These are phyloP conservation scores for Picochlorum sp. DNA, from an alignment of 139 green algal species.

Conservation along the genomic window DNA sequence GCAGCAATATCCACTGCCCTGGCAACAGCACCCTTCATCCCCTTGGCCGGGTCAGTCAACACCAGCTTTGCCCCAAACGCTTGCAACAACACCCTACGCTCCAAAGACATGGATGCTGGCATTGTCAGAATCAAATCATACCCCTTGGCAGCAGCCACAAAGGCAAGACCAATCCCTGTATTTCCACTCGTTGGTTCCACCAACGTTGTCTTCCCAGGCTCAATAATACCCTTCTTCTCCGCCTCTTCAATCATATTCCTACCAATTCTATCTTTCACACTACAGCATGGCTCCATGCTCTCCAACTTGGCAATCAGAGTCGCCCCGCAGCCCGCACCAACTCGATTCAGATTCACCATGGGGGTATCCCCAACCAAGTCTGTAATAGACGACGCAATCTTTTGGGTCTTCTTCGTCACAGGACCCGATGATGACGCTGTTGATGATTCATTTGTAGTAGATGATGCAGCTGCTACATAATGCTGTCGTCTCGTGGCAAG, in stretches of 20 bases:
- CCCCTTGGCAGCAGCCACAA: slow-evolving; percentile 84
- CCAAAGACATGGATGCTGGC: slow-evolving; percentile 93
- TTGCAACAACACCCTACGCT: slow-evolving; percentile 85
- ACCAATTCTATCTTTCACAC: slow-evolving; percentile 58
- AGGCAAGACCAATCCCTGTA: slow-evolving; percentile 90
- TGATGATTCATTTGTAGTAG: not conserved
- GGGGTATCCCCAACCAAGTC: slow-evolving; percentile 72
- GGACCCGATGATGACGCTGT: not conserved
- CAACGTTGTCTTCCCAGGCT: slow-evolving; percentile 60
- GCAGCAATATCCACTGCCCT: slow-evolving; percentile 87
- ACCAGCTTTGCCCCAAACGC: slow-evolving; percentile 87
- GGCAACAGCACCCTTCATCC: slow-evolving; percentile 72
- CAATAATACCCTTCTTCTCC: slow-evolving; percentile 81
- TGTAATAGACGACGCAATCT: slow-evolving; percentile 9
- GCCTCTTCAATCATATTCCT: slow-evolving; percentile 86
- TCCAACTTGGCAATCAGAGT: slow-evolving; percentile 29
- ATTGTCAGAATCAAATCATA: slow-evolving; percentile 97
- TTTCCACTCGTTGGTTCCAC: slow-evolving; percentile 87
- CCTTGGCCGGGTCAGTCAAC: slow-evolving; percentile 59
- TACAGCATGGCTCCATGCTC: slow-evolving; percentile 26
- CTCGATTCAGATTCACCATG: slow-evolving; percentile 80
- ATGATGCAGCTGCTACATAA: too few relatives aligned
- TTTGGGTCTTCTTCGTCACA: slow-evolving; percentile 12
- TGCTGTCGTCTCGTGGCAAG: too few relatives aligned
- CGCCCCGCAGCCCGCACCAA: slow-evolving; percentile 6